A percentile compares a stretch with the other conserved stretches of the same genome.
These are phyloP conservation scores for Thoreauomyces humboldtii DNA, from an alignment of 192 early-diverging fungal species.

Conservation along the genomic window DNA sequence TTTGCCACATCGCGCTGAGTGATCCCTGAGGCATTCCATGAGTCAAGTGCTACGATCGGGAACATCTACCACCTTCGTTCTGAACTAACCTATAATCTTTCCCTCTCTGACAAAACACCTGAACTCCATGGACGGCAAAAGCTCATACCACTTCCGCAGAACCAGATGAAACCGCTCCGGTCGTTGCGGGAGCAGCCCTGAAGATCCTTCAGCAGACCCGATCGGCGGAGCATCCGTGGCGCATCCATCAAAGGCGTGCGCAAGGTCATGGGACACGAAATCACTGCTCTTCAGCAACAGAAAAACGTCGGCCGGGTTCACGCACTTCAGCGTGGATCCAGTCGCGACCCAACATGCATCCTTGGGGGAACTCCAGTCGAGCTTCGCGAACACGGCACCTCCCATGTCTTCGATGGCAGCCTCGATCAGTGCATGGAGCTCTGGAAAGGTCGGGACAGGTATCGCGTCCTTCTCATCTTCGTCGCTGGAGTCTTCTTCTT, in stretches of 20 bases:
- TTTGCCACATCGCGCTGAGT: slow-evolving; percentile 81
- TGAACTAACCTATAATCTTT: slow-evolving; percentile 64
- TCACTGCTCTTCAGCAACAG: slow-evolving; percentile 90
- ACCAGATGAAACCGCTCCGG: slow-evolving; percentile 65
- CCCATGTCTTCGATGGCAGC: slow-evolving; percentile 68
- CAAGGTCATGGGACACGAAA: slow-evolving; percentile 83
- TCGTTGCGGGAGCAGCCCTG: slow-evolving; percentile 6
- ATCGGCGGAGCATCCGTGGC: not conserved
- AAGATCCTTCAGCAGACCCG: not conserved
- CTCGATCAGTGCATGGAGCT: slow-evolving; percentile 61
- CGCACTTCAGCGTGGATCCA: slow-evolving; percentile 78
- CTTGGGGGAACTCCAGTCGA: slow-evolving; percentile 93
- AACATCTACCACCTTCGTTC: too few relatives aligned
- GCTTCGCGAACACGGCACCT: slow-evolving; percentile 86
- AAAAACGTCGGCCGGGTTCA: slow-evolving; percentile 73
- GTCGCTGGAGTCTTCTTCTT: slow-evolving; percentile 32
- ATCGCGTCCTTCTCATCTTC: slow-evolving; percentile 46
- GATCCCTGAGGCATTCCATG: too few relatives aligned
- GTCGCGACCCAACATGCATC: slow-evolving; percentile 91
- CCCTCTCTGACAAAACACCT: slow-evolving; percentile 84
- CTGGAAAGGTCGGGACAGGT: slow-evolving; percentile 59
- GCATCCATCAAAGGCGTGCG: slow-evolving; percentile 73
- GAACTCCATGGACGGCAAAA: slow-evolving; percentile 92
- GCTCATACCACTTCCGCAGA: slow-evolving; percentile 86
- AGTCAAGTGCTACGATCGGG: too few relatives aligned